Evolutionary conservation across 495 filamentous ascomycete species (phyloP), one percentile per base, ranked within the genome.

Genomic region (Aspergillus sparsus): DNA sequence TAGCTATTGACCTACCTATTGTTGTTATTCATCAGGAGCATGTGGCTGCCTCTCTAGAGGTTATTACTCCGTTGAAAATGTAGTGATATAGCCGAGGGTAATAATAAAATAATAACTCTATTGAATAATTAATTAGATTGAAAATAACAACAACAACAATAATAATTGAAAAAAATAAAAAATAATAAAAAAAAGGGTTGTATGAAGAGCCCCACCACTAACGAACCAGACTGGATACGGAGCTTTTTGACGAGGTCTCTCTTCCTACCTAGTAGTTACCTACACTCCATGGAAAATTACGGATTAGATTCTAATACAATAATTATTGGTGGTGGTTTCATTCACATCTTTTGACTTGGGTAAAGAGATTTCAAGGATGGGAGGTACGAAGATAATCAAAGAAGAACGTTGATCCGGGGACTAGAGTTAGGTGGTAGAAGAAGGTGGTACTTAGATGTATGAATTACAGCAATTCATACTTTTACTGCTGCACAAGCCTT

Each of bases 141-240:
- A 27, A 27, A 27, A 27, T n/a, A n/a, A n/a, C n/a, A n/a, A n/a
- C n/a, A n/a, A 27, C 21, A 27, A 27, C 3, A 27, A 27, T 27
- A 27, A 27, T 1, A 27, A 27, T 27, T 27, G 3, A 27, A 27
- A 27, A 27, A 27, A 27, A 27, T 27, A 27, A 47, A 6, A 18
- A 46, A 46, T 46, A 8, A n/a, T 7, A 6, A 7, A 47, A 47
- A 3, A 6, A 21, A 47, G 44, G 15, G 27, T 9, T 47, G 4
- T 47, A n/a, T 16, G 15, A 16, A 15, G 42, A 21, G 44, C 15
- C 44, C 44, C 44, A 47, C 44, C 44, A 47, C n/a, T 15, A 27
- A 47, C 15, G 44, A 47, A 47, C 44, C 44, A 47, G 10, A 21
- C 12, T 47, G n/a, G 44, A 47, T 47, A 16, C 44, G 44, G 44